These are phyloP conservation scores for Passalora sequoiae DNA, from an alignment of 2,329 filamentous ascomycete genomes.

Conservation along the genomic window DNA sequence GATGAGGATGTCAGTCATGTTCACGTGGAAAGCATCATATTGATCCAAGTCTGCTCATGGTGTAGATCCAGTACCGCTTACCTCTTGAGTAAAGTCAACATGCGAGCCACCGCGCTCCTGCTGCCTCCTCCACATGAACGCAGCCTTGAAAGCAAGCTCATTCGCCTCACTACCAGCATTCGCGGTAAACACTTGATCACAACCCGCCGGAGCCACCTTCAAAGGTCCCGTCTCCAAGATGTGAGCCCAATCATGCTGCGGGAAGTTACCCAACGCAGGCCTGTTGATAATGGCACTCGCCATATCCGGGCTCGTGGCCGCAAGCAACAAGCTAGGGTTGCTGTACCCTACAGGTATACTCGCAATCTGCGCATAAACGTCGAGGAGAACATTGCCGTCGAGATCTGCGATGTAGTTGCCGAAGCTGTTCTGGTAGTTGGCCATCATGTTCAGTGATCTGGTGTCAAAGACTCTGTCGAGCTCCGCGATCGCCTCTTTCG, in stretches of 20 bases:
- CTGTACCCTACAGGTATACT: constrained; percentile 92
- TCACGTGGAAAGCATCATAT: too few relatives aligned
- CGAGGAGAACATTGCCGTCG: constrained; percentile 67
- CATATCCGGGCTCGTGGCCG: constrained; percentile 73
- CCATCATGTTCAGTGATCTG: constrained; percentile 76
- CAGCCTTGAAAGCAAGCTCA: constrained; percentile 90
- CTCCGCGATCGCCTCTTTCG: constrained; percentile 62
- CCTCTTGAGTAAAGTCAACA: constrained; percentile 73
- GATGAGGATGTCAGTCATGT: too few relatives aligned
- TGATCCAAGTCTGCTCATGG: too few relatives aligned
- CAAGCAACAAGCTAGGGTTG: constrained; percentile 68
- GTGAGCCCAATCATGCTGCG: constrained; percentile 74
- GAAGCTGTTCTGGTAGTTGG: constrained; percentile 65
- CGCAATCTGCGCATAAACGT: constrained; percentile 86
- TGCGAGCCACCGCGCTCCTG: constrained; percentile 70
- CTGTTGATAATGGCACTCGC: constrained; percentile 76
- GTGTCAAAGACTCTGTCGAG: constrained; percentile 79
- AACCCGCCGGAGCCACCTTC: constrained; percentile 73
- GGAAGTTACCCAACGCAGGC: constrained; percentile 86
- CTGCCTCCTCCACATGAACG: constrained; percentile 87
- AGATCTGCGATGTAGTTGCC: constrained; percentile 78
- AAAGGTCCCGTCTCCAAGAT: constrained; percentile 76
- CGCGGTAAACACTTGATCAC: constrained; percentile 85
- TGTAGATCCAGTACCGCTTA: too few relatives aligned
- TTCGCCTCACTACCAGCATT: constrained; percentile 89